These are phyloP conservation scores for Danielia oregonensis DNA, from an alignment of 805 yeast species.

Conservation along the genomic window DNA sequence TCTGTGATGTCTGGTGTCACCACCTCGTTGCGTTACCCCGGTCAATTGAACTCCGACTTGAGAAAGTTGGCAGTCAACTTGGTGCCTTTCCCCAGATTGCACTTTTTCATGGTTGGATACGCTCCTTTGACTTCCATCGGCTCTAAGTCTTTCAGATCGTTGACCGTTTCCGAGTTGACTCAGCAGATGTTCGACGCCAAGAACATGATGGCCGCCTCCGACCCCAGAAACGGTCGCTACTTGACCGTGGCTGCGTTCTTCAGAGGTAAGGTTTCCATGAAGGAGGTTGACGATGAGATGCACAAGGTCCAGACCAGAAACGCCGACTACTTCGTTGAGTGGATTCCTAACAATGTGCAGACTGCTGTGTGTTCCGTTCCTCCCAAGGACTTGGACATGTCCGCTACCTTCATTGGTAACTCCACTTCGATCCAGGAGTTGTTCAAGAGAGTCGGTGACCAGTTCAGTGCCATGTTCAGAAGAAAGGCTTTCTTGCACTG, in stretches of 20 bases:
- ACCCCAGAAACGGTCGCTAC: constrained; percentile 87
- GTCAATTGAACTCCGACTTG: constrained; percentile 89
- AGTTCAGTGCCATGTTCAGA: constrained; percentile 87
- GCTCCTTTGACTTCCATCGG: constrained; percentile 86
- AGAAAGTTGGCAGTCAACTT: constrained; percentile 91
- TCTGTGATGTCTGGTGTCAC: constrained; percentile 95
- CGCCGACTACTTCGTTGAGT: constrained; percentile 82
- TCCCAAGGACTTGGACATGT: constrained; percentile 79
- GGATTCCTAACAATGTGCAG: constrained; percentile 96
- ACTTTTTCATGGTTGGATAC: constrained; percentile 92
- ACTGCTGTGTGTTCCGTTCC: constrained; percentile 91
- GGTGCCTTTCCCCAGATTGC: constrained; percentile 93
- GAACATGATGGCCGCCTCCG: constrained; percentile 95
- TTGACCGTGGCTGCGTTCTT: constrained; percentile 91
- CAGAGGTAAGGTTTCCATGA: constrained; percentile 88
- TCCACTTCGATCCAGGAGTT: constrained; percentile 90
- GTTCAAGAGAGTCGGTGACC: constrained; percentile 84
- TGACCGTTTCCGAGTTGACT: constrained; percentile 86
- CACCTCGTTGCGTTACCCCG: constrained; percentile 90
- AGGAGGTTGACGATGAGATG: constrained; percentile 95
- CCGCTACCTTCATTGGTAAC: constrained; percentile 92
- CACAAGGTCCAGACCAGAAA: constrained; percentile 77
- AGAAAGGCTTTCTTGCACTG: constrained; percentile 95
- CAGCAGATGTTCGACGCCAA: constrained; percentile 90
- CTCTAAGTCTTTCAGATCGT: constrained; percentile 76